phyloP scores from a whole-genome alignment of 345 rosid genomes.

The Dipteronia dyeriana region DNA sequence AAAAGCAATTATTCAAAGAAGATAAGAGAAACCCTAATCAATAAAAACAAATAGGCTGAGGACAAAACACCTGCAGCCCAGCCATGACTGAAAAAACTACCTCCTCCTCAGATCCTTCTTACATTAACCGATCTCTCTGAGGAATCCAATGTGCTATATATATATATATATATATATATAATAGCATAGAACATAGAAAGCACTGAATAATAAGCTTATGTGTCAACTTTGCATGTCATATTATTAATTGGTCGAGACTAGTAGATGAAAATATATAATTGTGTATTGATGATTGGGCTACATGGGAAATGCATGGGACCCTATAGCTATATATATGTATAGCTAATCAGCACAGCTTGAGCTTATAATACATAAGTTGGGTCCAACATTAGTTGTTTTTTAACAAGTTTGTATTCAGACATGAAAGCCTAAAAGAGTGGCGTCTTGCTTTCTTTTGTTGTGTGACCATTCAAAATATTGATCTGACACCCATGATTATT shows the following conservation, averaged over 20 bases:
- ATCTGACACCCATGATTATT: background rate
- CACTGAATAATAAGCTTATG: background rate
- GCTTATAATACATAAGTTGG: background rate
- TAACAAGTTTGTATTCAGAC: background rate
- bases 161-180: no score
- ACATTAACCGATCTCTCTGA: background rate
- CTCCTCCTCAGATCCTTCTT: background rate
- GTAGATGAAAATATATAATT: background rate
- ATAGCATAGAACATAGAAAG: background rate
- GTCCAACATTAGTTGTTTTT: background rate
- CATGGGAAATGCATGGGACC: constrained; percentile 11
- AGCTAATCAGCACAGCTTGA: no score
- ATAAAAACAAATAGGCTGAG: background rate
- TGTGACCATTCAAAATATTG: background rate
- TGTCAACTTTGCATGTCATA: constrained; percentile 10
- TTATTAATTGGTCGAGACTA: background rate
- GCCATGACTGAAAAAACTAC: background rate
- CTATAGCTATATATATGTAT: background rate
- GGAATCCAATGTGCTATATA: constrained; percentile 31
- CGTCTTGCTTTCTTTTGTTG: background rate
- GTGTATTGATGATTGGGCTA: background rate
- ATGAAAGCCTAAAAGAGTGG: constrained; percentile 8
- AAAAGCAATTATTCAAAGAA: constrained; percentile 7
- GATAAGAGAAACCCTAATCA: background rate
- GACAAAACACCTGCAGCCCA: constrained; percentile 10